Base-by-base conservation (phyloP, 371 early-diverging fungal species). In the Mortierella sp. region DNA sequence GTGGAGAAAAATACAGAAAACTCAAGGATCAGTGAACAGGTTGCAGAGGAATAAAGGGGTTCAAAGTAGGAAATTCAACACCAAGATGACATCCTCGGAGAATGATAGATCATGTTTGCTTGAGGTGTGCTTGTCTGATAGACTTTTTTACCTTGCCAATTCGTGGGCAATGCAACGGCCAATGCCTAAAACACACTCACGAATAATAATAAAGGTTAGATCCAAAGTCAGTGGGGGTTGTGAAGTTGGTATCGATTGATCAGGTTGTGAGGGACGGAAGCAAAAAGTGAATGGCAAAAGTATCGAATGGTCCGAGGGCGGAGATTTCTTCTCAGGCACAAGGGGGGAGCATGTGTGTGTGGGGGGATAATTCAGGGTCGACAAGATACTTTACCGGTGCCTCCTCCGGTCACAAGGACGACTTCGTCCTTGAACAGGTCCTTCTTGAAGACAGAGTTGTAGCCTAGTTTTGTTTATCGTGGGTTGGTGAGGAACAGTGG, bases 81-180 rank as follows among this genome's bases (percentile, higher is more conserved):
- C n/a, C n/a, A n/a, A n/a, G n/a, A n/a, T n/a, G 16, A 47, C 5
- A 22, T 47, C 47, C 22, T 10, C 9, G 50, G 9, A 9, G 22
- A 53, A 43, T 2, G 45, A 31, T 16, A 3, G 47, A 55, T 11
- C 9, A 39, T 3, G 34, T 22, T 14, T 26, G 48, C 16, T 29
- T 24, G 26, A 13, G n/a, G n/a, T n/a, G n/a, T n/a, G n/a, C n/a
- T n/a, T n/a, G n/a, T n/a, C n/a, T n/a, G n/a, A n/a, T n/a, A 65
- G 1, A 2, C 8, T 34, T 29, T 5, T 31, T 48, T 61, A 86
- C 86, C 81, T 78, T 4, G 86, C 88, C 39, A 90, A 72, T 52
- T 90, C 90, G 45, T 88, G 86, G 13, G 90, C 90, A 9, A 85
- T 86, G 65, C 87, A 86, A 8, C 90, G 77, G 29, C 90, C 90